Evolutionary conservation across 441 rosid genomes (phyloP).

Genomic region (Rhodomyrtus psidioides): DNA sequence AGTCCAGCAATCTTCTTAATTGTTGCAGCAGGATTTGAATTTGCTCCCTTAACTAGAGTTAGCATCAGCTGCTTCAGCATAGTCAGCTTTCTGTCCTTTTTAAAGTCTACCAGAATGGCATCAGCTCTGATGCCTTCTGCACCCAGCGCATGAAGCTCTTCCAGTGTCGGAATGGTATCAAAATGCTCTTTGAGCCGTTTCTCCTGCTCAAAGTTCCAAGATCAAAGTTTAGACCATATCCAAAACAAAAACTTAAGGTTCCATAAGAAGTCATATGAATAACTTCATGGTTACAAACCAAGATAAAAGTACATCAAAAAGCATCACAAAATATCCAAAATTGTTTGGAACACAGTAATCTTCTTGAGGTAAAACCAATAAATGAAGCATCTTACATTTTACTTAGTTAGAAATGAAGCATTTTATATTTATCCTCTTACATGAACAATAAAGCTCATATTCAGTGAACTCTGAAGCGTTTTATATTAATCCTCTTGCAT

Average conservation of each 20-base stretch:
- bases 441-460: not conserved
- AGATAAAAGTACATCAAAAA: not conserved
- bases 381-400: not conserved
- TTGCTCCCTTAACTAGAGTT: constrained; percentile 76
- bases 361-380: not conserved
- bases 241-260: not conserved
- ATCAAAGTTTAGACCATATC: constrained; percentile 1
- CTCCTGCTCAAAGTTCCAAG: constrained; percentile 40
- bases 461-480: not conserved
- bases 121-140: constrained; percentile 80
- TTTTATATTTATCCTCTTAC: not conserved
- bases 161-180: constrained; percentile 72
- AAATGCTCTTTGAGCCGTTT: constrained; percentile 77
- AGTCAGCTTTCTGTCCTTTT: constrained; percentile 84
- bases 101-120: constrained; percentile 77
- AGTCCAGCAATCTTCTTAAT: constrained; percentile 93
- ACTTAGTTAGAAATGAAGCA: not conserved
- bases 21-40: constrained; percentile 84
- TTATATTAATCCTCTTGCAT: not conserved
- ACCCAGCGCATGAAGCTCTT: constrained; percentile 76
- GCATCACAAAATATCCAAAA: not conserved
- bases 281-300: not conserved
- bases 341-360: not conserved
- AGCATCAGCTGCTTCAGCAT: constrained; percentile 85
- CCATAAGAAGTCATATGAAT: not conserved